phyloP scores from a whole-genome alignment of 306 rosid genomes.

The Sesbania bispinosa region DNA sequence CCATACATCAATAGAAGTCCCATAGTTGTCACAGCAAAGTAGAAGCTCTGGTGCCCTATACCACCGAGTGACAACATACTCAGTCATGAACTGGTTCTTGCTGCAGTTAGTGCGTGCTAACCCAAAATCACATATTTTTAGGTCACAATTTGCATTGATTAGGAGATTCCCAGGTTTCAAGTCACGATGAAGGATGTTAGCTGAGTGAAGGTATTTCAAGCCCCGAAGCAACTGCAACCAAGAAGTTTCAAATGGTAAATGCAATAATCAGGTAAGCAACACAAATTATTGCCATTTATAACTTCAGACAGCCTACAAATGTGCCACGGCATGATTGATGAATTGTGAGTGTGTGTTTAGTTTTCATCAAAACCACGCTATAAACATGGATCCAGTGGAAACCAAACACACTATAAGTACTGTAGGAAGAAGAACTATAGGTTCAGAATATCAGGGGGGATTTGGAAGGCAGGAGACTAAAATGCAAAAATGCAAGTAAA shows the following conservation, averaged over 20 bases:
- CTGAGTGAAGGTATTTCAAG: slow-evolving; percentile 88
- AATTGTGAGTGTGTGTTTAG: too few species aligned
- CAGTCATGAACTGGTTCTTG: slow-evolving; percentile 92
- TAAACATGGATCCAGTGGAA: too few species aligned
- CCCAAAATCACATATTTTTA: slow-evolving; percentile 95
- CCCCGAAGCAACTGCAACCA: slow-evolving; percentile 84
- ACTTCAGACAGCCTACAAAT: background rate
- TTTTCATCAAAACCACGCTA: too few species aligned
- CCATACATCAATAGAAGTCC: slow-evolving; percentile 92
- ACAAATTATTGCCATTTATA: background rate
- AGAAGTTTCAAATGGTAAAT: slow-evolving; percentile 29
- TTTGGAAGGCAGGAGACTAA: slow-evolving; percentile 2
- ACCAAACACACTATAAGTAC: too few species aligned
- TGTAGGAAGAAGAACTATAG: background rate
- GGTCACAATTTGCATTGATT: slow-evolving; percentile 88
- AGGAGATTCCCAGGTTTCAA: slow-evolving; percentile 95
- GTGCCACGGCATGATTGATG: background rate
- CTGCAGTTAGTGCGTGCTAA: slow-evolving; percentile 77
- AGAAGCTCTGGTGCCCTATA: slow-evolving; percentile 94
- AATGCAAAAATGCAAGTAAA: background rate
- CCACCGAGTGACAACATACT: slow-evolving; percentile 97
- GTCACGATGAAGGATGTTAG: slow-evolving; percentile 94
- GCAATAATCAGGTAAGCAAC: slow-evolving; percentile 21
- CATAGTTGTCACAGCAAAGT: slow-evolving; percentile 91
- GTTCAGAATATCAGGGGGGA: background rate